Evolutionary conservation across 2,329 filamentous ascomycete species (phyloP).

Genomic region (Plenodomus biglobosus): DNA sequence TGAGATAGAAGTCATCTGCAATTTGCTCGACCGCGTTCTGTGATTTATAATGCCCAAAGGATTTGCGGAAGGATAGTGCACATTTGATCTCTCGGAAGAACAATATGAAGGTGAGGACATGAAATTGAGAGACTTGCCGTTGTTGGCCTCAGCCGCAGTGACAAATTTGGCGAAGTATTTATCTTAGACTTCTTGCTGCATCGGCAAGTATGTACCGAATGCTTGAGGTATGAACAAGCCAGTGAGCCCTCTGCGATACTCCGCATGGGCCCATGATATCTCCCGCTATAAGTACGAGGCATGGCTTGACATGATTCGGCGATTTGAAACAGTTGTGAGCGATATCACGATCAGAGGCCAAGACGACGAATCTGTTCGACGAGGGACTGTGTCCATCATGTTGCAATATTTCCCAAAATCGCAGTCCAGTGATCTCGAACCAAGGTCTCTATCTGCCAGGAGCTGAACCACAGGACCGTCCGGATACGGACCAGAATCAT

Average conservation of each 20-base stretch:
- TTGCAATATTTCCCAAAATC: background rate
- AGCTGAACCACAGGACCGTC: conserved; percentile 15
- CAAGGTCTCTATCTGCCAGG: background rate
- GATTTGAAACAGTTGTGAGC: conserved; percentile 95
- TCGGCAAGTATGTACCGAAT: conserved; percentile 81
- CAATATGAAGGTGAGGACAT: conserved; percentile 88
- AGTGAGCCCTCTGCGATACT: conserved; percentile 94
- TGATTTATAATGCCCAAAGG: conserved; percentile 90
- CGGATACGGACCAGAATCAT: conserved; percentile 1
- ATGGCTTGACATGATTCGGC: conserved; percentile 85
- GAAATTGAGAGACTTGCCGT: conserved; percentile 74
- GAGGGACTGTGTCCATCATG: too few species aligned
- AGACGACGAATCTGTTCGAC: conserved; percentile 78
- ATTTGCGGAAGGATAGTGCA: conserved; percentile 88
- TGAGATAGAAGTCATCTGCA: conserved; percentile 91
- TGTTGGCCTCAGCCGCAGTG: conserved; percentile 65
- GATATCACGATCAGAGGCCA: conserved; percentile 90
- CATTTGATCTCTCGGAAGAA: conserved; percentile 92
- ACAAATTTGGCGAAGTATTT: conserved; percentile 79
- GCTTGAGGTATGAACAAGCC: conserved; percentile 88
- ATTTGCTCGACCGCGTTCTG: conserved; percentile 89
- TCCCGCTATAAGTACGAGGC: conserved; percentile 89
- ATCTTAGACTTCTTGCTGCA: conserved; percentile 87
- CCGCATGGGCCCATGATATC: conserved; percentile 92
- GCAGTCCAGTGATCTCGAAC: conserved; percentile 15